Base-by-base conservation (phyloP, 345 rosid genomes). In the Sonneratia alba region DNA sequence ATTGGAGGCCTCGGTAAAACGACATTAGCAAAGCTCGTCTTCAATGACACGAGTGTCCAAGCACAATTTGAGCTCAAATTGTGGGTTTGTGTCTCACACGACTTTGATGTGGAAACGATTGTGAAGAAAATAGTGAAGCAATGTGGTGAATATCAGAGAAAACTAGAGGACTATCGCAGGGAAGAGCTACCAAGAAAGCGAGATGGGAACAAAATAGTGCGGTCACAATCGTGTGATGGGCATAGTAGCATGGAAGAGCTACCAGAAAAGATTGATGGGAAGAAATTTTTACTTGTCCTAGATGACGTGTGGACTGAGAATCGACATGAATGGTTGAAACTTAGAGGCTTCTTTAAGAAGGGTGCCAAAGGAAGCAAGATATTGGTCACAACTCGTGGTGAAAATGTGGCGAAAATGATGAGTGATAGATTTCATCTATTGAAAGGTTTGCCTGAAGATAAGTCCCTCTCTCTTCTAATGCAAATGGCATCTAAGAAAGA, bases 311-410 rank as follows among this genome's bases (percentile, higher is more conserved):
- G 68, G 67, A 18, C 24, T 42, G 67, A 0, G 3, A 4, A 57
- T 6, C 0, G 0, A 6, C 15, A 61, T 0, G 4, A 42, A 15
- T 71, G 74, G 74, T 40, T 0, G 0, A 3, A 19, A 0, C 67
- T 71, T 14, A 7, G 22, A 12, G 10, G 12, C 12, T 19, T 7
- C 10, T 14, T 72, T 2, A 1, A 3, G 4, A 65, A 0, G 9
- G 67, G 53, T 12, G 74, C 61, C 6, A 61, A 22, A 38, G 74
- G 74, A 22, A 71, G 74, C 24, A 71, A 71, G 67, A 71, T 71
- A 37, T 37, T 70, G 4, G 24, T 70, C 16, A 70, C 72, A 1
- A 16, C 72, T 0, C 72, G 72, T 0, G 1, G 12, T 55, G 2
- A 0, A 1, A 4, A 0, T 13, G 72, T 70, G 7, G 66, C 72